Base-by-base conservation (phyloP, 805 yeast genomes). In the Metschnikowia hibisci region DNA sequence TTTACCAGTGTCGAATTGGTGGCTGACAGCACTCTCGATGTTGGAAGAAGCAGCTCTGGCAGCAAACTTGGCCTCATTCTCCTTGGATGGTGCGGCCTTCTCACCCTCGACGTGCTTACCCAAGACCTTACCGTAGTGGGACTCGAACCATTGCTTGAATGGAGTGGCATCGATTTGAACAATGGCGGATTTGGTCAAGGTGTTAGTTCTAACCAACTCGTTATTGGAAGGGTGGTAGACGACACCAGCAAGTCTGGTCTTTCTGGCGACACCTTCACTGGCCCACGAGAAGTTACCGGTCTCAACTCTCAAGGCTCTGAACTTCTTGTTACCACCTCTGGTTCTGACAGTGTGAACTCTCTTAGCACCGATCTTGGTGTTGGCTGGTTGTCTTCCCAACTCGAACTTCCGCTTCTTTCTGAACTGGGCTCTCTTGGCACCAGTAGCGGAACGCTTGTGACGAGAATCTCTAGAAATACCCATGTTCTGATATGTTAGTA, bases 391-490 rank as follows among this genome's bases (percentile, higher is more conserved):
- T 80, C 99, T 93, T 66, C 99, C 99, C 75, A 87, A 84, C 81
- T 91, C 99, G 73, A 93, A 91, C 95, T 91, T 93, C 84, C 99
- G 83, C 96, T 91, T 91, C 91, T 91, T 91, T 88, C 98, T 91
- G 96, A 84, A 87, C 78, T 89, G 96, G 77, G 98, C 98, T 79
- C 97, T 89, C 80, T 89, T 90, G 74, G 99, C 99, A 86, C 99
- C 99, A 71, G 99, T 90, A 77, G 95, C 96, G 67, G 97, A 78
- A 79, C 99, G 95, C 87, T 91, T 91, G 90, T 93, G 99, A 81
- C 97, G 96, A 77, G 99, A 91, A 83, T 93, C 98, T 83, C 99
- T 91, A 78, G 98, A 89, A 86, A 91, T 91, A 90, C 99, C 98
- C 99, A 91, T 91, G 75, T 74, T 85, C 47, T 43, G 39, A 28